Evolutionary conservation across 2,329 filamentous ascomycete genomes (phyloP).

Genomic region (Apiospora arundinis): DNA sequence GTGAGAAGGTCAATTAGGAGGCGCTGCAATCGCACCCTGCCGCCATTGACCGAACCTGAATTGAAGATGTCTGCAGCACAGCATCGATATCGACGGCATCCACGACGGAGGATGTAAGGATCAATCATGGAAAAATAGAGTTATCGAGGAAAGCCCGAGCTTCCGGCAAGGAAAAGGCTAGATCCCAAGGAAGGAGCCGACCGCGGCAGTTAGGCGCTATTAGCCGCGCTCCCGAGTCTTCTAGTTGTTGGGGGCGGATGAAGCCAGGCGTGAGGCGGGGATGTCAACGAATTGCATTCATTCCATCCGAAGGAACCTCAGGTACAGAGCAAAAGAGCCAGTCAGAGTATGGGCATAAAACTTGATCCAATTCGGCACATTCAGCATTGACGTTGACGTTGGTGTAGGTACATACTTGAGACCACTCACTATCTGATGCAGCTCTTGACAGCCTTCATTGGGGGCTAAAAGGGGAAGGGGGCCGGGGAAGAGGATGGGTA

Average conservation of each 20-base stretch:
- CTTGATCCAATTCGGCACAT: neutral
- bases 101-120: neutral
- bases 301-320: too few relatives aligned
- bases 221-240: constrained; percentile 7
- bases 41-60: neutral
- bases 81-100: neutral
- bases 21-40: neutral
- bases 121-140: neutral
- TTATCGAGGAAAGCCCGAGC: constrained; percentile 1
- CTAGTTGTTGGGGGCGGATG: neutral
- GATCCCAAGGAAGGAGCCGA: neutral
- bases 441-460: constrained; percentile 1
- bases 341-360: neutral
- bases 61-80: neutral
- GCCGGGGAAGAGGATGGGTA: neutral
- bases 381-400: too few relatives aligned
- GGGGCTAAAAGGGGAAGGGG: neutral
- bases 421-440: neutral
- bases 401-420: neutral
- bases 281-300: too few relatives aligned
- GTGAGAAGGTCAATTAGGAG: neutral
- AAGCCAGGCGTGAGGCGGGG: neutral
- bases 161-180: constrained; percentile 3
- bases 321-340: neutral
- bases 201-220: constrained; percentile 12